Base-by-base conservation (phyloP, 192 early-diverging fungal genomes). In the Kickxella alabastrina region DNA sequence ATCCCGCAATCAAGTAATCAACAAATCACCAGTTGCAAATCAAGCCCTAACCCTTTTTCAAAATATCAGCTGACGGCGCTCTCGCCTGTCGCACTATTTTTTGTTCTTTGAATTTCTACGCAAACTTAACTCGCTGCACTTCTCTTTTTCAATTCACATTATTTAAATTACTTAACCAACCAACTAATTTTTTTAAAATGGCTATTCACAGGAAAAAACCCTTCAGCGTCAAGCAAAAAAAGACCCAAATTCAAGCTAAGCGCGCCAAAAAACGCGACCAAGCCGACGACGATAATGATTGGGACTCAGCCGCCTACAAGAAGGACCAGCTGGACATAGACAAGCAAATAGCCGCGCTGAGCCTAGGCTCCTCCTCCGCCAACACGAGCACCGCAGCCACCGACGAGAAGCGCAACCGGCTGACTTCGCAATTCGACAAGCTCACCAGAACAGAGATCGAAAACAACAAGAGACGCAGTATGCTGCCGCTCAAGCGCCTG, bases 341-440 rank as follows among this genome's bases (percentile, higher is more conserved):
- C 27, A 52, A 23, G 23, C 24, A 43, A 12, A 6, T 19, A 37
- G 4, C 25, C 37, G 23, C 37, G 15, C n/a, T n/a, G n/a, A n/a
- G n/a, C n/a, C n/a, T n/a, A n/a, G n/a, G n/a, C n/a, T n/a, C n/a
- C n/a, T n/a, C n/a, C n/a, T n/a, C n/a, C n/a, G n/a, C n/a, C n/a
- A n/a, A n/a, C n/a, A n/a, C n/a, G 31, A 14, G 29, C 35, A 31
- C 49, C 14, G 43, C 47, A 3, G 31, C 46, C 15, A 39, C 31
- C 5, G 41, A 28, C 24, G 60, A 62, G 24, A 49, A 59, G 6
- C 44, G 45, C 14, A 49, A 45, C 49, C 84, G 80, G 44, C 75
- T 94, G 10, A 70, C 83, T 38, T 92, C 90, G 9, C 79, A 87
- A 21, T 94, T 94, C 37, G 85, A 90, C 54, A 89, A 85, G 54